Conservation (phyloP, 495 filamentous ascomycete genomes). For the Xylaria bambusicola region DNA sequence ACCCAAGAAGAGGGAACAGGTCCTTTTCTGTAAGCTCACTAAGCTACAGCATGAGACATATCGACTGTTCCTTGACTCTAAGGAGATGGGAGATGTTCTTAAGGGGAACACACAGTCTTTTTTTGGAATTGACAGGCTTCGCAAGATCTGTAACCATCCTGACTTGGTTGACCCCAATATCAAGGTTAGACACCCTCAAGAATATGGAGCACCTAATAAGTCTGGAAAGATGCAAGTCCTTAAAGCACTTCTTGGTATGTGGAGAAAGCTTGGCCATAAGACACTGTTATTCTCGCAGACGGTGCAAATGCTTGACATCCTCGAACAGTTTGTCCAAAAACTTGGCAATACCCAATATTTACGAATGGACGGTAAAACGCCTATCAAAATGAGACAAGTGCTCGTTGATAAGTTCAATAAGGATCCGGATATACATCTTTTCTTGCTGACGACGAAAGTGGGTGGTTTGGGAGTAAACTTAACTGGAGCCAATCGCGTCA, state of each 20-base stretch:
- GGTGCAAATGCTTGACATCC: constrained; percentile 88
- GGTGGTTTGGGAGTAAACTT: constrained; percentile 92
- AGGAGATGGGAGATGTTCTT: constrained; percentile 77
- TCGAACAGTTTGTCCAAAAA: constrained; percentile 73
- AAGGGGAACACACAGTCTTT: constrained; percentile 74
- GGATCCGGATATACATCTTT: constrained; percentile 75
- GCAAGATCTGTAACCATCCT: constrained; percentile 97
- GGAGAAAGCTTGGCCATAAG: constrained; percentile 87
- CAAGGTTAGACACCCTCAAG: constrained; percentile 59
- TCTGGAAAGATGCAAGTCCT: constrained; percentile 97
- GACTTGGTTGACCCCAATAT: constrained; percentile 72
- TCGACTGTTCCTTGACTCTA: constrained; percentile 74
- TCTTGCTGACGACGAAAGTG: constrained; percentile 91
- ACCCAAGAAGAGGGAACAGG: constrained; percentile 91
- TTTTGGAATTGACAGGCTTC: constrained; percentile 84
- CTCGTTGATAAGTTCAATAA: constrained; percentile 93
- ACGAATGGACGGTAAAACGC: constrained; percentile 91
- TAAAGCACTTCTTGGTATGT: constrained; percentile 77
- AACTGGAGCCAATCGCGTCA: constrained; percentile 91
- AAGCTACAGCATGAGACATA: constrained; percentile 75
- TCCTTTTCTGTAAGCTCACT: constrained; percentile 91
- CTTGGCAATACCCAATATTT: constrained; percentile 73
- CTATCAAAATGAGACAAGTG: constrained; percentile 76
- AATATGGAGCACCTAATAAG: constrained; percentile 71
- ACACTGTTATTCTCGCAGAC: constrained; percentile 89